Evolutionary conservation across 345 rosid genomes (phyloP).

Genomic region (Eucalyptus caleyi): DNA sequence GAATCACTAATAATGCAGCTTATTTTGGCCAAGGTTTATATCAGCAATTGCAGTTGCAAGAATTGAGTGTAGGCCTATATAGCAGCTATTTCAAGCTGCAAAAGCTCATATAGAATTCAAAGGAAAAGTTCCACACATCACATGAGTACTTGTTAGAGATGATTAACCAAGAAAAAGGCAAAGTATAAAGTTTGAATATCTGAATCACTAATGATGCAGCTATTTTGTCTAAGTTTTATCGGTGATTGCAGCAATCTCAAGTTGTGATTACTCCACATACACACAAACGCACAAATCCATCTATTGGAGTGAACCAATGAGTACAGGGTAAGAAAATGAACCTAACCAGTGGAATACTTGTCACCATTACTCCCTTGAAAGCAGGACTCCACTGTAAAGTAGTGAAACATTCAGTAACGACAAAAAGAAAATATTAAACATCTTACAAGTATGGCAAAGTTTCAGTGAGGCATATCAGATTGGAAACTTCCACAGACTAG

Average conservation of each 20-base stretch:
- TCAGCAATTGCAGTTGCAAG: neutral
- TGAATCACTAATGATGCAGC: neutral
- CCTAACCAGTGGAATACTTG: conserved; percentile 33
- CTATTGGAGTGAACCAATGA: neutral
- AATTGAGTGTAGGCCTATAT: neutral
- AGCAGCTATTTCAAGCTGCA: neutral
- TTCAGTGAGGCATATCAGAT: conserved; percentile 26
- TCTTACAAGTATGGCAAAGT: neutral
- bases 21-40: neutral
- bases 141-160: neutral
- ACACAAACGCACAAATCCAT: neutral
- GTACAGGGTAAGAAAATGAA: neutral
- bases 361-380: conserved; percentile 31
- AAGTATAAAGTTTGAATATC: neutral
- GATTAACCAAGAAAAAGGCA: neutral
- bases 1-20: neutral
- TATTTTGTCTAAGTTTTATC: too few relatives aligned
- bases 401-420: neutral
- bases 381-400: conserved; percentile 33
- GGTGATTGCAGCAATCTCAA: neutral
- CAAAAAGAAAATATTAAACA: neutral
- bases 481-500: conserved; percentile 39
- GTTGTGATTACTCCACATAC: neutral
- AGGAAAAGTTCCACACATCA: neutral
- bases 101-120: neutral